These are phyloP conservation scores for Allium cepa DNA, from an alignment of 106 monocot genomes.

Conservation along the genomic window DNA sequence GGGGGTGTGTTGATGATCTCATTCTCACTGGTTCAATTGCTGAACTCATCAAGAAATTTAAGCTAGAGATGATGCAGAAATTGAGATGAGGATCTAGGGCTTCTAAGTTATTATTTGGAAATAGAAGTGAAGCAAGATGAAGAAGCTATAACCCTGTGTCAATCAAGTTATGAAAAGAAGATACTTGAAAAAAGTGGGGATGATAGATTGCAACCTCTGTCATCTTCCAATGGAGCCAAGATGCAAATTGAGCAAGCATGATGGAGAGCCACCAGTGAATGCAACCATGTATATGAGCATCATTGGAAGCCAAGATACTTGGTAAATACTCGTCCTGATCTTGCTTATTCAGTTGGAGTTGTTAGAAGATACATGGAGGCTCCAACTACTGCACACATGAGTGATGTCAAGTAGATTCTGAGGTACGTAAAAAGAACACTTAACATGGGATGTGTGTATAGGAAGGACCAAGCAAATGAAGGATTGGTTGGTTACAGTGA, in stretches of 20 bases:
- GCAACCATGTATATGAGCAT: constrained; percentile 7
- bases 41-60: neutral
- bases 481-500: constrained; percentile 1
- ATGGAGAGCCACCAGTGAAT: neutral
- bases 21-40: neutral
- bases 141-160: neutral
- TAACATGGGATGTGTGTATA: neutral
- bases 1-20: constrained; percentile 12
- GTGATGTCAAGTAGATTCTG: neutral
- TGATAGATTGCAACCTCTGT: constrained; percentile 13
- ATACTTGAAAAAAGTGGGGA: constrained; percentile 4
- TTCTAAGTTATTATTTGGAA: constrained; percentile 7
- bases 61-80: constrained; percentile 1
- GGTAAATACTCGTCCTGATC: neutral
- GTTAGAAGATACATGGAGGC: constrained; percentile 5
- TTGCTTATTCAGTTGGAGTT: neutral
- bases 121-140: constrained; percentile 14
- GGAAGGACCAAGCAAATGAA: neutral
- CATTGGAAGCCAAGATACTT: constrained; percentile 1
- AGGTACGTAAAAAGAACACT: neutral
- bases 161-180: neutral
- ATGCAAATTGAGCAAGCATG: constrained; percentile 3
- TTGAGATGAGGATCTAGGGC: neutral
- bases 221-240: constrained; percentile 8
- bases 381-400: neutral